Evolutionary conservation across 371 early-diverging fungal species (phyloP).

Genomic region (Encephalitozoon cuniculi): DNA sequence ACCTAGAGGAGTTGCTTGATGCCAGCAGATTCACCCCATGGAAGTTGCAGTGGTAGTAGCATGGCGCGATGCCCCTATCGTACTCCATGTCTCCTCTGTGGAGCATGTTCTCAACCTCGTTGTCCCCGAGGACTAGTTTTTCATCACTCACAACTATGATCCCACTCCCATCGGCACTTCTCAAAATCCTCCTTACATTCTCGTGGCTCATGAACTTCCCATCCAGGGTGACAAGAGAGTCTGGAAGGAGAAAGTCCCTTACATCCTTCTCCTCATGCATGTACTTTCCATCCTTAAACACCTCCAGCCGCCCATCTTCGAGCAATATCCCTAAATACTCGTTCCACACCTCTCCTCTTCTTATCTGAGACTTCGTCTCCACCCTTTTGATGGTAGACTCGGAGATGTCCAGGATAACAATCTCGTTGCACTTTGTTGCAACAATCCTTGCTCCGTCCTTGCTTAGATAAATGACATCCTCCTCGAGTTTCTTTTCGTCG

Average conservation of each 20-base stretch:
- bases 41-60: slow-evolving; percentile 12
- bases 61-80: neutral
- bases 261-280: neutral
- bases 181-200: neutral
- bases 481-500: neutral
- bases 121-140: neutral
- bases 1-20: neutral
- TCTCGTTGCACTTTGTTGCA: neutral
- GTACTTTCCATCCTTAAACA: neutral
- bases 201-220: neutral
- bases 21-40: neutral
- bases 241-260: neutral
- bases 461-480: neutral
- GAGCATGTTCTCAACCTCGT: neutral
- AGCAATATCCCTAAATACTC: neutral
- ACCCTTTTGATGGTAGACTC: neutral
- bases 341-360: neutral
- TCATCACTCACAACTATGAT: neutral
- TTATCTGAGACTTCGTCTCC: neutral
- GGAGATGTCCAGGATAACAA: neutral
- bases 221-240: neutral
- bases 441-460: neutral
- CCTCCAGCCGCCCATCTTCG: neutral
- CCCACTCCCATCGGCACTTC: neutral
- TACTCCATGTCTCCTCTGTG: slow-evolving; percentile 3